Evolutionary conservation across 306 rosid species (phyloP), one percentile per base, ranked within the genome.

Genomic region (Cicer yamashitae): DNA sequence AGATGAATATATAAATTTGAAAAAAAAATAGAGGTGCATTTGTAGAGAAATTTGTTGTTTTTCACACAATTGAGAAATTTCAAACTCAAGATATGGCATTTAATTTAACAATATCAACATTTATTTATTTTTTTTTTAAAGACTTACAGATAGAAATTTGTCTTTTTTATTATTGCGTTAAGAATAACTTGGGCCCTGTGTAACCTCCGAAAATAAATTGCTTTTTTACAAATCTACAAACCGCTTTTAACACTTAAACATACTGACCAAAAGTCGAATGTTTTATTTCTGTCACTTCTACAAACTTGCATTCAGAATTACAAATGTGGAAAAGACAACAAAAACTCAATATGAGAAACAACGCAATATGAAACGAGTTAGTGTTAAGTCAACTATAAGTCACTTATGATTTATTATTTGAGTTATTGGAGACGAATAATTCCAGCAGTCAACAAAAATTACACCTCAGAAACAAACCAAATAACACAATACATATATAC

Each of bases 381-480:
- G 39, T 48, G 48, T 38, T 61, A 62, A 10, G 40, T 57, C 74
- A 46, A 46, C 70, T 56, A 65, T 39, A 53, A 7, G 13, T 48
- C 10, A 15, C 60, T 7, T 14, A 54, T 22, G 12, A 34, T 41
- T 30, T 30, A 30, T 30, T 30, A 30, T 30, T 30, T 30, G 37
- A 30, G 37, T 30, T 30, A 3, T 30, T 38, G 71, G 65, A 54
- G 52, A 50, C 38, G 54, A 13, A 34, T 13, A 17, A 48, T 52
- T 45, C 18, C 58, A 48, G 64, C 38, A 44, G 44, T 25, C 25
- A 37, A 43, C 45, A 67, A 22, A 37, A 61, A 34, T 34, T 41
- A 67, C 30, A 30, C 37, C 48, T 30, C 39, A 57, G 25, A 79
- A 75, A 65, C 71, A 50, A 74, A 65, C 18, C 43, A 57, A 45